Evolutionary conservation across 371 early-diverging fungal genomes (phyloP).

Genomic region (Mortierella sp.): DNA sequence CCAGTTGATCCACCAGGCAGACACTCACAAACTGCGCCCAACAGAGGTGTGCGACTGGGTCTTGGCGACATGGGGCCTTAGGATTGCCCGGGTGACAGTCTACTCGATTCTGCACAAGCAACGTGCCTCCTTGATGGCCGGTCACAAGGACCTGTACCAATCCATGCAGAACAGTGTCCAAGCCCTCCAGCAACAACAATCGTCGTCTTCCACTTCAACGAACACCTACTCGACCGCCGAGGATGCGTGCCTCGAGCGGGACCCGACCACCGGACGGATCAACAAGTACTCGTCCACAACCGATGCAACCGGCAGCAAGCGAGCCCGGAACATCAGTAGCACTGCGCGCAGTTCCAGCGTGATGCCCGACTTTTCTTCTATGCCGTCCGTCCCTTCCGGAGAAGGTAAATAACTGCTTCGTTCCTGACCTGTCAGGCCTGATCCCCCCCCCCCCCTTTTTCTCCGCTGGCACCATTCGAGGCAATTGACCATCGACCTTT

Average conservation of each 20-base stretch:
- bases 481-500: neutral
- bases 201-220: conserved; percentile 13
- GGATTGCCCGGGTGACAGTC: conserved; percentile 55
- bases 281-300: conserved; percentile 34
- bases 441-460: neutral
- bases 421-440: neutral
- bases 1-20: conserved; percentile 54
- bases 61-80: conserved; percentile 48
- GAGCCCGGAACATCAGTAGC: conserved; percentile 16
- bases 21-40: conserved; percentile 52
- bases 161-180: conserved; percentile 37
- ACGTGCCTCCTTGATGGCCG: conserved; percentile 55
- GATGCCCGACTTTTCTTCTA: conserved; percentile 12
- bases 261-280: conserved; percentile 28
- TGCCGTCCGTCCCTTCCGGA: conserved; percentile 8
- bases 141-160: conserved; percentile 51
- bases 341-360: conserved; percentile 9
- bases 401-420: conserved; percentile 34
- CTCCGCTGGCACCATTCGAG: neutral
- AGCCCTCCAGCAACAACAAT: conserved; percentile 7
- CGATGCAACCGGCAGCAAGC: neutral
- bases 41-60: conserved; percentile 60
- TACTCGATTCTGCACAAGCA: conserved; percentile 59
- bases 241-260: conserved; percentile 16
- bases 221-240: conserved; percentile 4